A percentile compares a stretch with the other conserved stretches of the same genome.
phyloP scores from a whole-genome alignment of 2,329 filamentous ascomycete genomes.

The Nemania sp. region DNA sequence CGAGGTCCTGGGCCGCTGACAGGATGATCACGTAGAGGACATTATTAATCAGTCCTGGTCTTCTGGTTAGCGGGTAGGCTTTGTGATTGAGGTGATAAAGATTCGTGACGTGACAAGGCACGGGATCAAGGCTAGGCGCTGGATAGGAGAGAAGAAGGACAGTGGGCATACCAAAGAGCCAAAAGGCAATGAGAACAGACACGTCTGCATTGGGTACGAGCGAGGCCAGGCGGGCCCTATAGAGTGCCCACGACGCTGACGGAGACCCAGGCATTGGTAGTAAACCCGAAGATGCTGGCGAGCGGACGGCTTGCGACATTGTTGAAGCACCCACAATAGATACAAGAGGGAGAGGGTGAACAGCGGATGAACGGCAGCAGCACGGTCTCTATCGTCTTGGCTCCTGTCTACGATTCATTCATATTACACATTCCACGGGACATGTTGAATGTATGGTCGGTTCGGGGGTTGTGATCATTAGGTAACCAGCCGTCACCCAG shows the following conservation, averaged over 20 bases:
- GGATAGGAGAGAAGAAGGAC: too few relatives aligned
- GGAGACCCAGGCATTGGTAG: conserved; percentile 62
- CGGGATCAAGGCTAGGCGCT: too few relatives aligned
- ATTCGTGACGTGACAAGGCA: too few relatives aligned
- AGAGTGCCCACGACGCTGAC: conserved; percentile 73
- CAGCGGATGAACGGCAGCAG: background rate
- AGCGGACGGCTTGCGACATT: conserved; percentile 23
- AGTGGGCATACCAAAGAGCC: conserved; percentile 85
- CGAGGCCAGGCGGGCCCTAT: conserved; percentile 64
- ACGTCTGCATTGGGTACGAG: conserved; percentile 70
- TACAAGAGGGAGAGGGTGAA: too few relatives aligned
- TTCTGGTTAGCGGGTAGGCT: conserved; percentile 1
- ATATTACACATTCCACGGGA: too few relatives aligned
- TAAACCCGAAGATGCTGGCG: conserved; percentile 39
- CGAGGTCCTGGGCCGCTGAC: conserved; percentile 91
- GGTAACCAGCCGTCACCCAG: too few relatives aligned
- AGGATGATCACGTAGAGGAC: conserved; percentile 97
- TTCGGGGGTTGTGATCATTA: too few relatives aligned
- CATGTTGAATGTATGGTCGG: too few relatives aligned
- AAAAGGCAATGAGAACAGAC: conserved; percentile 79
- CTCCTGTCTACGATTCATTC: too few relatives aligned
- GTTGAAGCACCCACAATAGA: too few relatives aligned
- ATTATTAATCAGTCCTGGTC: conserved; percentile 87
- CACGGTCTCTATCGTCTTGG: background rate
- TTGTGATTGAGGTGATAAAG: background rate